Evolutionary conservation across 768 basidiomycete genomes (phyloP), one percentile per base, ranked within the genome.

Genomic region (Podaxis sp.): DNA sequence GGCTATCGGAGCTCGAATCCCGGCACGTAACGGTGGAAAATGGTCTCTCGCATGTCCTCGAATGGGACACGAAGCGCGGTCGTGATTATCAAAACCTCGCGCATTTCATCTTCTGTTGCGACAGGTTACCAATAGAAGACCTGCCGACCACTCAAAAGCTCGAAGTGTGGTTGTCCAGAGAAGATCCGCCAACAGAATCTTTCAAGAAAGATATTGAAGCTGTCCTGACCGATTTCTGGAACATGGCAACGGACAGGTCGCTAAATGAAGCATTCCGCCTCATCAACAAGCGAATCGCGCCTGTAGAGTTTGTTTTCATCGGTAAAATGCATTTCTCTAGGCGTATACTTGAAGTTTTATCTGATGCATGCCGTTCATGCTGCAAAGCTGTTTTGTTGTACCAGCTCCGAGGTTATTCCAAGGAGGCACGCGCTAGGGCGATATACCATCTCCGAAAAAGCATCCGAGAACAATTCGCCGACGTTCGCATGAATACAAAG

Each of bases 241-340:
- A 79, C 22, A 78, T 91, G 50, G 87, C 87, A 2, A 68, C 64
- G 10, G 73, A 78, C 33, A 22, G 63, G 0, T 49, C 68, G 5
- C 73, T 83, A 37, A 82, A 80, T n/a, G 63, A 70, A 12, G 85
- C 78, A 2, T 87, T 92, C 66, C 75, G 65, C 17, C 74, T 78
- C 26, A 80, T 89, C n/a, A 75, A 77, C 60, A 82, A 84, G 63
- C 81, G 85, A 28, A 80, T 93, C 44, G 85, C 89, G 1, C 90
- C 90, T 1, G 84, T 88, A 7, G 89, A 92, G 69, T 90, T 94
- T 70, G 84, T 93, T 36, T 93, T 90, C 72, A 86, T 92, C 46
- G 90, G 93, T 93, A 69, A 69, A 64, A 80, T 74, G 12, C 20
- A 10, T 63, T 7, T 5, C 12, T 40, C 55, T 22, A 28, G 28